Percentiles rank a stretch among this genome's conserved stretches.
These are phyloP conservation scores for Lentinula detonsa DNA, from an alignment of 768 basidiomycete genomes.

Conservation along the genomic window DNA sequence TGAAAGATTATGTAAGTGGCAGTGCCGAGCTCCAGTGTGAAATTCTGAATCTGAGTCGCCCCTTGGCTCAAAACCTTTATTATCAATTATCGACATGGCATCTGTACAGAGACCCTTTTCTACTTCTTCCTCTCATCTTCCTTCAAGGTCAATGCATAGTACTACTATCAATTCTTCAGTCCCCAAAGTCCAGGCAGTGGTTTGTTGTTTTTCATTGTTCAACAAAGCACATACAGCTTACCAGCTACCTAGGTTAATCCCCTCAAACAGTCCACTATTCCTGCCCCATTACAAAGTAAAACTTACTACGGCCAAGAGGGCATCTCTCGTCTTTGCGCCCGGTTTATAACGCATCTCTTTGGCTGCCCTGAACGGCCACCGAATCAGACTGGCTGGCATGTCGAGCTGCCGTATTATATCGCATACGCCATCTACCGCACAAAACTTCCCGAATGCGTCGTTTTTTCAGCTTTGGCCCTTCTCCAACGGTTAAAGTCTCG, in stretches of 20 bases:
- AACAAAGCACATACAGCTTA: not conserved
- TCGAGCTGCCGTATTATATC: slow-evolving; percentile 70
- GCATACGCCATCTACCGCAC: slow-evolving; percentile 86
- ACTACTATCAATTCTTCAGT: not conserved
- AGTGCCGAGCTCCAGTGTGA: not conserved
- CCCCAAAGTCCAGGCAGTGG: not conserved
- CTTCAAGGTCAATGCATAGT: slow-evolving; percentile 1
- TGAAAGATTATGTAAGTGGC: not conserved
- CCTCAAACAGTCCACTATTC: not conserved
- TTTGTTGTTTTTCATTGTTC: not conserved
- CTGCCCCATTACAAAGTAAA: not conserved
- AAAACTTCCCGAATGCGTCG: slow-evolving; percentile 64
- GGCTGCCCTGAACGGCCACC: slow-evolving; percentile 82
- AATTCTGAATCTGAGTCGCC: not conserved
- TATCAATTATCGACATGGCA: slow-evolving; percentile 3
- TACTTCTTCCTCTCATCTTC: not conserved
- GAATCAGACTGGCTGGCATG: slow-evolving; percentile 43
- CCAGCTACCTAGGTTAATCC: not conserved
- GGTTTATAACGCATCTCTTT: slow-evolving; percentile 83
- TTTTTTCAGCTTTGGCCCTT: slow-evolving; percentile 60
- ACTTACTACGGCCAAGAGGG: slow-evolving; percentile 72
- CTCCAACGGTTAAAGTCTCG: slow-evolving; percentile 83
- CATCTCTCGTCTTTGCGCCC: slow-evolving; percentile 61
- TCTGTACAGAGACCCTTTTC: not conserved
- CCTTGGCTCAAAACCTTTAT: not conserved